Base-by-base conservation (phyloP, 1,139 yeast species). In the Keqinozyma sinolaborantium region DNA sequence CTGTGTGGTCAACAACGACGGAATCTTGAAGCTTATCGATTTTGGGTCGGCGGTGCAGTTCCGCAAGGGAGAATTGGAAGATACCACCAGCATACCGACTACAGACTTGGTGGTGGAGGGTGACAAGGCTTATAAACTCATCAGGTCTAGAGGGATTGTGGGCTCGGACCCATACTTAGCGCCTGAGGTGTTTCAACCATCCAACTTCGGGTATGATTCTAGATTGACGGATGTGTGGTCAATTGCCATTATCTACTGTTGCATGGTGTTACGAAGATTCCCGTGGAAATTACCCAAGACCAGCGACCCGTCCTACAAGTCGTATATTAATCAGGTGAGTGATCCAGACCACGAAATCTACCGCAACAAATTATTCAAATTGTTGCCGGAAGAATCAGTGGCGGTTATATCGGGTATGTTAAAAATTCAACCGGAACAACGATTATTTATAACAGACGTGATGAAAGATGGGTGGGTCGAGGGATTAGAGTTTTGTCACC, bases 151-250 rank as follows among this genome's bases (percentile, higher is more conserved):
- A 23, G 94, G 94, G n/a, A 71, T 83, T 7, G 86, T 83, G 16
- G 94, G 94, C 3, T 78, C 86, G 8, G 94, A 83, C 56, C 94
- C 94, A 4, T 83, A 83, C 50, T 58, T 83, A 43, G 83, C 92
- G 0, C 94, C 92, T 0, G 94, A 83, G 54, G 83, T 83, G 16
- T 64, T 82, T 60, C 53, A 68, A 37, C 60, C 60, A 3, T 38
- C 58, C 40, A 51, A 58, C 51, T 34, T 54, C 42, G 63, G 73
- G 3, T 83, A 83, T 50, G 90, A 83, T 51, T 84, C 92, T 15
- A 63, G 87, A 32, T 73, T 77, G 11, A 84, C 76, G 2, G 94
- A 83, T 51, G 74, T 83, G 13, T 83, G 94, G 94, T 80, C 88
- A 2, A 61, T 81, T 30, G 94, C 88, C 1, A 79, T 83, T 11